A percentile compares a stretch with the other conserved stretches of the same genome.
These are phyloP conservation scores for Camellia oleifera DNA, from an alignment of 179 eudicot genomes.

Conservation along the genomic window DNA sequence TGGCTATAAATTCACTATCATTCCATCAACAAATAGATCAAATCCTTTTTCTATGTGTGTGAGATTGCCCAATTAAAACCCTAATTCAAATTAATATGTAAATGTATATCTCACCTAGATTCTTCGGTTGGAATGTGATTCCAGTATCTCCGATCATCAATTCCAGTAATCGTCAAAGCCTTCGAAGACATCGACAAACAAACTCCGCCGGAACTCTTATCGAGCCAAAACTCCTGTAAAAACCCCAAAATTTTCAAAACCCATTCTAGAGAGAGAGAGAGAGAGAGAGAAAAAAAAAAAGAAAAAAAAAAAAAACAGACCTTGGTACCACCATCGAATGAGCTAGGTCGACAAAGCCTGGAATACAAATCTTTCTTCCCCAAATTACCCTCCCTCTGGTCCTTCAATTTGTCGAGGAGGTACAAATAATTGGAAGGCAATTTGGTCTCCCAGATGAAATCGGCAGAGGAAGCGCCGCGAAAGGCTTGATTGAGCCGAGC, in stretches of 20 bases:
- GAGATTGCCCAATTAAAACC: not conserved
- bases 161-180: conserved; percentile 65
- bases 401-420: conserved; percentile 29
- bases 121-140: conserved; percentile 67
- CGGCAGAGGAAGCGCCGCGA: conserved; percentile 64
- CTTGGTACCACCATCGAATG: conserved; percentile 64
- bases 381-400: not conserved
- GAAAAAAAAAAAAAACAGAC: conserved; percentile 29
- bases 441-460: conserved; percentile 70
- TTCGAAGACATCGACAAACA: conserved; percentile 60
- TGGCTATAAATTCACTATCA: not conserved
- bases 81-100: not conserved
- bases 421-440: conserved; percentile 51
- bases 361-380: conserved; percentile 60
- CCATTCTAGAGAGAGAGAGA: not conserved
- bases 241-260: not conserved
- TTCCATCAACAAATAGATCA: not conserved
- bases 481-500: conserved; percentile 64
- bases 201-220: conserved; percentile 66
- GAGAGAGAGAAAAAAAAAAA: no score
- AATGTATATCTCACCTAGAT: conserved; percentile 49
- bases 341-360: conserved; percentile 38
- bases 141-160: conserved; percentile 82
- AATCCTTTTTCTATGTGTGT: not conserved
- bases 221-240: conserved; percentile 64